Evolutionary conservation across 306 rosid species (phyloP), one percentile per base, ranked within the genome.

Genomic region (Vicia sativa): DNA sequence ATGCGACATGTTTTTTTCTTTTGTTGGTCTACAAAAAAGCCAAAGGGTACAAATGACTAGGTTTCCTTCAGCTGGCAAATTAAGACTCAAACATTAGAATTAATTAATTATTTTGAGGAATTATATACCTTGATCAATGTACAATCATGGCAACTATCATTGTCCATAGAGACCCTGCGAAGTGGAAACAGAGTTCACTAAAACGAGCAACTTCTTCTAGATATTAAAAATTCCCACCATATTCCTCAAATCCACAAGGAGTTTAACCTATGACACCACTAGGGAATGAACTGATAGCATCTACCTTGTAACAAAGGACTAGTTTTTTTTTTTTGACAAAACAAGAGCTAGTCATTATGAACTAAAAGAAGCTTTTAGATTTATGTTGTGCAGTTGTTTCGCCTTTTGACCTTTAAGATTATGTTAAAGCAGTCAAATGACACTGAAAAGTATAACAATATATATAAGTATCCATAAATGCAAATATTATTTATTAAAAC

Each of bases 91-190:
- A 26, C 19, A 44, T 67, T 46, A 66, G 29, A 67, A 54, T 31
- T 63, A 14, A 19, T 52, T 41, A 55, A 28, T 55, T 12, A 48
- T 61, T 70, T 45, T 77, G 68, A 25, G 59, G 60, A 62, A 68
- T 59, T 70, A 78, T 70, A 78, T 77, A 87, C 93, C 93, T 89
- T 87, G 65, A 89, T 81, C 54, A 85, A 82, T 59, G 96, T 87
- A 78, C 83, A 78, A 71, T 83, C 87, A 69, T 60, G 78, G 83
- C 79, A 87, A 68, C 86, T 85, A 58, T 86, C 79, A 77, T 85
- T 87, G 86, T 89, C 96, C 60, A 84, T 79, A 35, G 89, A 89
- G 77, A 89, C 93, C 90, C 92, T 87, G 88, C 75, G 79, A 71
- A 71, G 75, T 42, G 57, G 62, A 63, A 59, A 72, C 61, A 80